These are phyloP conservation scores for Aspergillus nidulans DNA, from an alignment of 495 filamentous ascomycete species.

Conservation along the genomic window DNA sequence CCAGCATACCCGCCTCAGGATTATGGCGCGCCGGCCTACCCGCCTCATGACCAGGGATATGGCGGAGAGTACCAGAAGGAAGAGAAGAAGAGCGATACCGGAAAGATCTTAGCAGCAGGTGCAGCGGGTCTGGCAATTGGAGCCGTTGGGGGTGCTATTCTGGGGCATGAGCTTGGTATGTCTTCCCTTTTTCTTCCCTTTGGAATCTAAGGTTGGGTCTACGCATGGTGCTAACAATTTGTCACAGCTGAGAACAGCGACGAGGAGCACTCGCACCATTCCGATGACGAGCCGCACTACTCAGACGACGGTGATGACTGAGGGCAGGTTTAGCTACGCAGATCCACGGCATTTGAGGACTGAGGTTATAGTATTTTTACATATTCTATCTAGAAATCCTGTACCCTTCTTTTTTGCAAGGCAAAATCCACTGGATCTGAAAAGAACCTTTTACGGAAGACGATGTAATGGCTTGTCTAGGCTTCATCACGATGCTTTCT, in stretches of 20 bases:
- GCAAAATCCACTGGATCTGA: no score
- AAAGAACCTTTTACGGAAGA: no score
- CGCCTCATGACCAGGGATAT: slow-evolving; percentile 19
- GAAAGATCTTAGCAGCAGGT: slow-evolving; percentile 45
- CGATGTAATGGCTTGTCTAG: no score
- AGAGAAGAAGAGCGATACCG: slow-evolving; percentile 40
- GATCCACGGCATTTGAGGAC: no score
- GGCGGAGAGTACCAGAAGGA: slow-evolving; percentile 29
- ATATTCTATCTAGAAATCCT: no score
- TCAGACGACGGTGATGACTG: slow-evolving; percentile 25
- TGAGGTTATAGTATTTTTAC: no score
- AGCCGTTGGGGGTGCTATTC: slow-evolving; percentile 50
- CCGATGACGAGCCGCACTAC: slow-evolving; percentile 4
- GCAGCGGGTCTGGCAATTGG: slow-evolving; percentile 55
- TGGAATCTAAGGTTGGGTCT: no score
- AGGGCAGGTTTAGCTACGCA: slow-evolving; percentile 20
- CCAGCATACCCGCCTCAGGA: slow-evolving; percentile 14
- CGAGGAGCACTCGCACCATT: background rate
- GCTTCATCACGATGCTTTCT: no score
- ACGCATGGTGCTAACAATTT: background rate
- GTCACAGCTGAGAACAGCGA: slow-evolving; percentile 5
- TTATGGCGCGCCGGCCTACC: slow-evolving; percentile 7
- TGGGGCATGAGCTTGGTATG: slow-evolving; percentile 52
- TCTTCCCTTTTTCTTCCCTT: slow-evolving; percentile 1
- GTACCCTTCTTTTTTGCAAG: background rate